Percentiles rank a stretch among this genome's conserved stretches.
These are phyloP conservation scores for Ophiostoma perfectum DNA, from an alignment of 2,329 filamentous ascomycete genomes.

Conservation along the genomic window DNA sequence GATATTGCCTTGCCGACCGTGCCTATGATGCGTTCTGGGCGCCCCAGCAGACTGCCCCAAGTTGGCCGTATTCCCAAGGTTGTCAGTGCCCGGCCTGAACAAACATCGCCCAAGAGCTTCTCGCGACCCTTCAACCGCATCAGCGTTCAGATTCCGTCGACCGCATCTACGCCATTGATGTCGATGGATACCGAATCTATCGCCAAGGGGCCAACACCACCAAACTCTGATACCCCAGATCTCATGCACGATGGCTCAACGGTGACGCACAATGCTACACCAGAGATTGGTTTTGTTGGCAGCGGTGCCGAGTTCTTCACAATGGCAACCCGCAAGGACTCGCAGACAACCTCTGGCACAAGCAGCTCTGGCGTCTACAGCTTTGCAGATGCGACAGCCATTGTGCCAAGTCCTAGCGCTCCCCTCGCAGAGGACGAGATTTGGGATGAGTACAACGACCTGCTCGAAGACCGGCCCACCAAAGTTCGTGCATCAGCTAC, in stretches of 20 bases:
- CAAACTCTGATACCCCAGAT: slow-evolving; percentile 39
- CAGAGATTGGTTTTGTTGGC: slow-evolving; percentile 1
- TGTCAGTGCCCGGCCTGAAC: slow-evolving; percentile 61
- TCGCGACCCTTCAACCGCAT: slow-evolving; percentile 70
- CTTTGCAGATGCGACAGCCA: slow-evolving; percentile 58
- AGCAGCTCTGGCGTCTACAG: slow-evolving; percentile 61
- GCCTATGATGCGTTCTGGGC: slow-evolving; percentile 23
- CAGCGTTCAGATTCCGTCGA: slow-evolving; percentile 39
- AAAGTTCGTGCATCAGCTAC: slow-evolving; percentile 47
- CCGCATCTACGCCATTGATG: slow-evolving; percentile 28
- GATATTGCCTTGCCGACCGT: background rate
- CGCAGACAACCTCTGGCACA: slow-evolving; percentile 51
- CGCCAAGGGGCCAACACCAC: slow-evolving; percentile 45
- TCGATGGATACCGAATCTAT: slow-evolving; percentile 39
- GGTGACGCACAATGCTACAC: slow-evolving; percentile 24
- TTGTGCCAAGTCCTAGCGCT: slow-evolving; percentile 57
- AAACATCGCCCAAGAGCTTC: slow-evolving; percentile 71
- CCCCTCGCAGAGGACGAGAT: slow-evolving; percentile 76
- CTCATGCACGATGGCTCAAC: slow-evolving; percentile 36
- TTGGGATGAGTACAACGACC: slow-evolving; percentile 90
- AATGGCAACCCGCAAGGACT: slow-evolving; percentile 69
- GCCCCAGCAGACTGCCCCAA: slow-evolving; percentile 65
- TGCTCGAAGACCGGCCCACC: slow-evolving; percentile 60
- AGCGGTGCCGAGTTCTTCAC: slow-evolving; percentile 59
- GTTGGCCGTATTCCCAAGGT: slow-evolving; percentile 84